Evolutionary conservation across 2,329 filamentous ascomycete species (phyloP), one percentile per base, ranked within the genome.

Genomic region (Monilinia aucupariae): DNA sequence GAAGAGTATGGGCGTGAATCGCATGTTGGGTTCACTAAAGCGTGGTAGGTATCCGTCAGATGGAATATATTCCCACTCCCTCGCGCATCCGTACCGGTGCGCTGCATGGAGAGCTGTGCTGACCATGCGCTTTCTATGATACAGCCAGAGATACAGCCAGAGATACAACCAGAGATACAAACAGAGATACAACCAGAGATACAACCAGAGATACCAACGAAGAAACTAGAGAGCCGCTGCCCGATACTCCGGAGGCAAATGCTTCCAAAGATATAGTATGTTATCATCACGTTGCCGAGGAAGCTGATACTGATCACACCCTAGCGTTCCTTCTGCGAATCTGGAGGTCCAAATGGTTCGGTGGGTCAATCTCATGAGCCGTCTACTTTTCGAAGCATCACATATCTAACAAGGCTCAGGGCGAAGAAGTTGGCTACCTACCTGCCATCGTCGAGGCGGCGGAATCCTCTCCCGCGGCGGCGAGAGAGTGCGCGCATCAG

Each of bases 381-480:
- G 27, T 20, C 45, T 20, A n/a, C 37, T 39, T 48, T 52, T 25
- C 39, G 45, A 39, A 32, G 22, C 34, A 45, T 49, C n/a, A n/a
- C 51, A 66, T 52, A 48, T 49, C 64, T 69, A 43, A 67, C 43
- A 39, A 34, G 32, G 39, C 39, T 25, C 75, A 91, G 83, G 90
- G 88, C 73, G 90, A 96, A 75, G 94, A 97, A 79, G 92, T 96
- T 67, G 86, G 96, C 64, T 91, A 92, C 73, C 88, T 97, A 43
- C 94, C 94, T 10, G 85, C 88, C 64, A 97, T 99, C 69, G 94
- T 99, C 78, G 94, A 97, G 73, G 85, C 89, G 59, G 92, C 92
- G 79, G 94, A 97, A 75, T 96, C 92, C 34, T 96, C 91, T 53
- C 93, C 94, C 10, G 79, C 81, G 53, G 94, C 94, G 7, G 92